These are phyloP conservation scores for Phaseolus lunatus DNA, from an alignment of 306 rosid species.

Conservation along the genomic window DNA sequence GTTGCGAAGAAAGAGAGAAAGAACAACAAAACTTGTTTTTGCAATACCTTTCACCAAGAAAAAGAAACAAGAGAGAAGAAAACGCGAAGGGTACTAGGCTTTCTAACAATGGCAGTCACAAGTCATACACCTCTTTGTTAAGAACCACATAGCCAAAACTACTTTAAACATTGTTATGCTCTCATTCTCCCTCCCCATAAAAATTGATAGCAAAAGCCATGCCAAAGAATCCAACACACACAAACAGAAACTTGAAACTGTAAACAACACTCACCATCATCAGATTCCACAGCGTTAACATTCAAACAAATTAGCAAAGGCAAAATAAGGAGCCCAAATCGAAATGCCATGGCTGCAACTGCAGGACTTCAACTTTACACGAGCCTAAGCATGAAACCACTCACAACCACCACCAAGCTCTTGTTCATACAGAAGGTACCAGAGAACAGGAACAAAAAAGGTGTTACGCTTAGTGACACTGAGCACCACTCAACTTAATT, in stretches of 20 bases:
- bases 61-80: constrained; percentile 23
- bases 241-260: not conserved
- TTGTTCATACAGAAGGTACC: constrained; percentile 12
- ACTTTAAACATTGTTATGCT: constrained; percentile 31
- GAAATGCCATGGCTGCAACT: constrained; percentile 62
- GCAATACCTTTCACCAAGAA: constrained; percentile 35
- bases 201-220: constrained; percentile 14
- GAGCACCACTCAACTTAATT: constrained; percentile 36
- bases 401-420: constrained; percentile 41
- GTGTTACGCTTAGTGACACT: not conserved
- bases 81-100: constrained; percentile 30
- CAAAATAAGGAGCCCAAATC: constrained; percentile 57
- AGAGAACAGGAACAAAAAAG: not conserved
- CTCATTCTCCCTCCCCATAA: not conserved
- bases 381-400: constrained; percentile 16
- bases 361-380: constrained; percentile 36
- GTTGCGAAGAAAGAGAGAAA: constrained; percentile 31
- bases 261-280: constrained; percentile 72
- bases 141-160: constrained; percentile 33
- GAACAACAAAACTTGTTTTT: constrained; percentile 9
- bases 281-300: constrained; percentile 65
- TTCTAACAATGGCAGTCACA: constrained; percentile 32
- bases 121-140: constrained; percentile 10
- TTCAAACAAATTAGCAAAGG: constrained; percentile 54
- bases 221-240: constrained; percentile 21